Conservation (phyloP, 2,329 filamentous ascomycete species). For the Sporothrix schenckii region DNA sequence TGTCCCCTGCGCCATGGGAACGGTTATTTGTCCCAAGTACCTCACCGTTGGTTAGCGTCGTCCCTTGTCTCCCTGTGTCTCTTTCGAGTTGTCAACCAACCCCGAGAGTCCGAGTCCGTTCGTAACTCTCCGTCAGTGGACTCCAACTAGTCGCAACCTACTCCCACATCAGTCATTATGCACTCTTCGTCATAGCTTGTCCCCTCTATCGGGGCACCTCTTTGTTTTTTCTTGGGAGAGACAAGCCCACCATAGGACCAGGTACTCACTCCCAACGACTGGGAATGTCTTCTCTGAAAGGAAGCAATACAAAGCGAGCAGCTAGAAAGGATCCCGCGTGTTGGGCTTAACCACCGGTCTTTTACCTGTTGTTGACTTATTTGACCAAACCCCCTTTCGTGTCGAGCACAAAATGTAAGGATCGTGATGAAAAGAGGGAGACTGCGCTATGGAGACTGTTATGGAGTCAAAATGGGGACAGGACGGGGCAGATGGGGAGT, state of each 20-base stretch:
- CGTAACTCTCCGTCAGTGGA: background rate
- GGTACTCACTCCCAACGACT: background rate
- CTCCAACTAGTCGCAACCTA: background rate
- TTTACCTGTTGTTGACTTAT: background rate
- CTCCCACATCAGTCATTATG: background rate
- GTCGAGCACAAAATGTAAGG: background rate
- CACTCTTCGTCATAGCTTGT: background rate
- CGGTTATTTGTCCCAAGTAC: background rate
- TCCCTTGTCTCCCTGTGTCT: background rate
- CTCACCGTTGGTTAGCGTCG: no score
- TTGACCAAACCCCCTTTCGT: background rate
- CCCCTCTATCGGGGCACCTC: background rate
- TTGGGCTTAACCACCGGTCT: background rate
- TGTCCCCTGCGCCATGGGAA: background rate
- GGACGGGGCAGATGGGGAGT: background rate
- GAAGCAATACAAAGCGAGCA: background rate
- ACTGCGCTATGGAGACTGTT: background rate
- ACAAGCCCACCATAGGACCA: no score
- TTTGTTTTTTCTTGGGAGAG: no score
- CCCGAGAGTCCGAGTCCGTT: background rate
- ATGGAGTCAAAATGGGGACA: background rate
- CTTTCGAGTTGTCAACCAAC: slow-evolving; percentile 13
- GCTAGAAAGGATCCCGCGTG: slow-evolving; percentile 2
- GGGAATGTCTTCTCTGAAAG: background rate
- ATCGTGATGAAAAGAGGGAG: slow-evolving; percentile 1